Base-by-base conservation (phyloP, 257 asterid genomes). In the Voacanga thouarsii region DNA sequence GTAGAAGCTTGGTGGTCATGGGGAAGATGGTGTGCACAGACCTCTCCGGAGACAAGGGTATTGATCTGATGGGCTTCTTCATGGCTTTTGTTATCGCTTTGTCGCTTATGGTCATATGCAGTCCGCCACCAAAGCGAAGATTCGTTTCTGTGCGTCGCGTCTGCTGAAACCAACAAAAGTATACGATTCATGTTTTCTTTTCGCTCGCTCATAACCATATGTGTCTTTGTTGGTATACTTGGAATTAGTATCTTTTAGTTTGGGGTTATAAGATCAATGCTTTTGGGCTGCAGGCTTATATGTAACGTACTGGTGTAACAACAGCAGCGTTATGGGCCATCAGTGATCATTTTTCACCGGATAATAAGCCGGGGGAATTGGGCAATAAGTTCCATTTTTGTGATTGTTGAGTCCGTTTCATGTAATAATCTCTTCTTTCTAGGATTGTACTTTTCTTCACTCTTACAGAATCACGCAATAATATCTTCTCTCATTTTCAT, bases 1-100 rank as follows among this genome's bases (percentile, higher is more conserved):
- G 57, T 55, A 21, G 16, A 18, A 55, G 26, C 61, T 30, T 11
- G 7, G 4, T 19, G 18, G 10, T 2, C 23, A 80, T 80, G 83
- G 80, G 83, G 23, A 80, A 67, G 65, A 23, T 56, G 23, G 65
- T 75, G 19, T 80, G 83, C 37, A 5, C 66, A 61, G 80, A 81
- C 56, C 12, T 76, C 4, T 7, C 21, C 9, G 77, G 66, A 21
- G 63, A 6, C 3, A 47, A 30, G 0, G 77, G 82, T 1, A 59
- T 77, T 19, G 67, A 28, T 24, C 65, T 73, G 50, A 33, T 0
- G 63, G 75, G 78, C 51, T 14, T 78, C 30, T n/a, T 82, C 9
- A 19, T 78, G 39, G 74, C 70, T 43, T 44, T 68, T 39, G 19
- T 60, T 1, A 70, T 78, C 56, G 78, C 78, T 15, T 3, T 81